phyloP scores from a whole-genome alignment of 805 yeast species.

The Yamadazyma ubonensis region DNA sequence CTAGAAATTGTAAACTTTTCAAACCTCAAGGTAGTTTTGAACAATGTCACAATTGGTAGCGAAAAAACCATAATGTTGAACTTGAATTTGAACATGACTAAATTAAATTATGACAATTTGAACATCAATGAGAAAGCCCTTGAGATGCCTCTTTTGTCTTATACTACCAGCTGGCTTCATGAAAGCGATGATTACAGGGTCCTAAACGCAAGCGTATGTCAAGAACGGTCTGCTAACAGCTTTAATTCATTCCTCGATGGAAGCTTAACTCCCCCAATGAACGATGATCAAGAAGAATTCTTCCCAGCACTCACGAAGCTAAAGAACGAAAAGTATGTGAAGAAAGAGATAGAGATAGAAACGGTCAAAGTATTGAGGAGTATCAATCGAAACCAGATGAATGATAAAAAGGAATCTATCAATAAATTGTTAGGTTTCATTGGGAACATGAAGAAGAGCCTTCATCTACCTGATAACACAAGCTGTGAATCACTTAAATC shows the following conservation, averaged over 20 bases:
- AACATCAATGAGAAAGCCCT: constrained; percentile 10
- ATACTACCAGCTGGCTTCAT: constrained; percentile 16
- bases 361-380: constrained; percentile 10
- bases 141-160: constrained; percentile 17
- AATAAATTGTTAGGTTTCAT: constrained; percentile 3
- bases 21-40: constrained; percentile 12
- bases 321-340: constrained; percentile 8
- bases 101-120: constrained; percentile 15
- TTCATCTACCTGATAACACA: not conserved
- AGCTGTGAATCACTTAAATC: constrained; percentile 1
- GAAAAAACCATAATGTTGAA: constrained; percentile 15
- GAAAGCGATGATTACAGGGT: constrained; percentile 18
- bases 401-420: constrained; percentile 3
- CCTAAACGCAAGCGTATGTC: constrained; percentile 11
- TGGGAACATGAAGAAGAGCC: constrained; percentile 1
- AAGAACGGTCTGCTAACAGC: constrained; percentile 8
- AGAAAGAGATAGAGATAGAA: constrained; percentile 14
- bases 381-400: constrained; percentile 3
- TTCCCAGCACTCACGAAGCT: not conserved
- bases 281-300: constrained; percentile 5
- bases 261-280: constrained; percentile 16
- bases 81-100: constrained; percentile 12
- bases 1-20: constrained; percentile 16
- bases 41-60: constrained; percentile 12
- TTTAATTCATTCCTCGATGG: constrained; percentile 11